Evolutionary conservation across 441 rosid genomes (phyloP), one percentile per base, ranked within the genome.

Genomic region (Erodium trifolium): DNA sequence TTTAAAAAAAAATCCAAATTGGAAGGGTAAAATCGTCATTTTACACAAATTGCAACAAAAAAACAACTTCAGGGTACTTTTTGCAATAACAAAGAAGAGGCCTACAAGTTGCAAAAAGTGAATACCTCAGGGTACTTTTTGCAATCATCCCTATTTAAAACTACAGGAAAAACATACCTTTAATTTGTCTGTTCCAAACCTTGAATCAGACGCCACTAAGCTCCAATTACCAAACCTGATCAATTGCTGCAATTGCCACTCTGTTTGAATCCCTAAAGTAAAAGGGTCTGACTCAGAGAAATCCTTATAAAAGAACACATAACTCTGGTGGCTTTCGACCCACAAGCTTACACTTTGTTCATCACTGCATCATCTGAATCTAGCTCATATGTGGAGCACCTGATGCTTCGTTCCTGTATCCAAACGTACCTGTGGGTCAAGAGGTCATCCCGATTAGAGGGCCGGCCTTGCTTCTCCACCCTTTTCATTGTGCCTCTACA

Each of bases 221-320:
- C 84, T 85, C 71, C 69, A 69, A 70, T 74, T 76, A 13, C 89
- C 85, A 78, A 72, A 77, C 60, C 51, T 78, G 39, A 85, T 73
- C 81, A 85, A 81, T 78, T 83, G 89, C 51, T 83, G 83, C 77
- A 85, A 76, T 80, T 85, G 89, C 85, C 89, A 85, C 68, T 83
- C 85, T 69, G 87, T 85, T 76, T 85, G 89, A 67, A 81, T 77
- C 31, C 85, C 89, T 75, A 85, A 65, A 65, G 80, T 53, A 67
- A 83, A 83, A 43, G 81, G 77, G 68, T 79, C 81, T n/a, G 76
- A 37, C 45, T 34, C 72, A 45, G 80, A 73, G 59, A 12, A 65
- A 53, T 77, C 82, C 72, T 85, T 82, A 75, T 75, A 83, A 79
- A 78, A 81, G 73, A 85, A 85, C 8, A 78, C 80, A 68, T 73